A percentile compares a stretch with the other conserved stretches of the same genome.
phyloP scores from a whole-genome alignment of 352 stramenopile genomes.

The Elongisporangium prolatum region DNA sequence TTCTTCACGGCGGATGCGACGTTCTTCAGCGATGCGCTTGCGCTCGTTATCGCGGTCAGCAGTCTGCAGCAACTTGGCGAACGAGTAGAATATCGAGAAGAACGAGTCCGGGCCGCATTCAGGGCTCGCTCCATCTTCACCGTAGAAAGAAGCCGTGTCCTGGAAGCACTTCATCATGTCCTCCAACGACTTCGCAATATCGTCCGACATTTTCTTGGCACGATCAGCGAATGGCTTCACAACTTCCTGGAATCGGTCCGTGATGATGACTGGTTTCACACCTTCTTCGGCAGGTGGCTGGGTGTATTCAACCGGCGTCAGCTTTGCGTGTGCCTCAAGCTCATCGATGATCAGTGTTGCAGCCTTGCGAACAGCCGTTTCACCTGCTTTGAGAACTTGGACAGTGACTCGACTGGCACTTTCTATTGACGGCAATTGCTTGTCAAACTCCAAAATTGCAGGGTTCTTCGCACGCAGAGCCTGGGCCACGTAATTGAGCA shows the following conservation, averaged over 20 bases:
- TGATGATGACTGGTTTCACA: conserved; percentile 29
- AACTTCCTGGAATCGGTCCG: conserved; percentile 72
- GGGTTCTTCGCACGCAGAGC: conserved; percentile 65
- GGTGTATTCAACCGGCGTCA: conserved; percentile 31
- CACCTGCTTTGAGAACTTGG: conserved; percentile 74
- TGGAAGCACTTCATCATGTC: conserved; percentile 63
- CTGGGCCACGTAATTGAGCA: conserved; percentile 78
- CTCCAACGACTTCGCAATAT: conserved; percentile 49
- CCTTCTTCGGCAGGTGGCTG: conserved; percentile 17
- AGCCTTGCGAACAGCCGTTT: conserved; percentile 68
- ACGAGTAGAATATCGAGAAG: conserved; percentile 86
- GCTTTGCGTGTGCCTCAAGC: conserved; percentile 62
- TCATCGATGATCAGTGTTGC: conserved; percentile 67
- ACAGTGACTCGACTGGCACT: conserved; percentile 72
- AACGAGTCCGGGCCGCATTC: conserved; percentile 72
- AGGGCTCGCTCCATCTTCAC: conserved; percentile 65
- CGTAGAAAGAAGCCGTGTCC: conserved; percentile 63
- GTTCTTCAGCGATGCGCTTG: conserved; percentile 78
- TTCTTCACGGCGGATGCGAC: conserved; percentile 64
- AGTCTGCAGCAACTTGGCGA: conserved; percentile 75
- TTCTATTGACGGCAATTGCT: conserved; percentile 65
- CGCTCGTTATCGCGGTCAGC: conserved; percentile 82
- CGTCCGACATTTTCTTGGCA: conserved; percentile 54
- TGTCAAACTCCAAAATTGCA: conserved; percentile 67
- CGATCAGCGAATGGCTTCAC: conserved; percentile 71